Evolutionary conservation across 1,139 yeast genomes (phyloP), one percentile per base, ranked within the genome.

Genomic region (Lodderomyces elongisporus): DNA sequence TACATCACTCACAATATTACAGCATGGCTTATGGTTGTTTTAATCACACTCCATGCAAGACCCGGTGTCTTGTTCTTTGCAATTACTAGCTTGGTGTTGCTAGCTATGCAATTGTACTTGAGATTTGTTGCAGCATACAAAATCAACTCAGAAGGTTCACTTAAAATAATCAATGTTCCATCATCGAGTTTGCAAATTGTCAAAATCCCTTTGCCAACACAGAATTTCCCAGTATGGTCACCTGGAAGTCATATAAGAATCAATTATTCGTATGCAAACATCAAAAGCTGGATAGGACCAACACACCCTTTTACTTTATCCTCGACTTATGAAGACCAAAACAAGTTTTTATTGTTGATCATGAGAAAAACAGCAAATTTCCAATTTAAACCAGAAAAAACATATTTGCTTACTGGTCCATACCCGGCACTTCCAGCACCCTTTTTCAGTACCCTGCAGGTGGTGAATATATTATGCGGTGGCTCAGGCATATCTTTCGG

Each of bases 401-500:
- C 41, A 10, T 58, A 56, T 33, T 36, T 49, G 8, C 25, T 61
- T 13, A 42, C 57, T 2, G 60, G 58, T 1, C 68, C 68, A 2
- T 61, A 45, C 35, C 50, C 57, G 1, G 44, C 66, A 8, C 34
- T 60, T 6, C 49, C 57, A 1, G 45, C 46, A 4, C 52, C 51
- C 6, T 54, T 58, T 30, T 54, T 54, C 38, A 41, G 51, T 28
- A 62, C 77, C 1, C 78, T 77, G 0, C 70, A 70, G 27, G 66
- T 74, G 33, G 74, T 79, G 0, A 54, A 70, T 7, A 68, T 87
- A 6, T 56, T 87, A 3, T 83, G 88, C 23, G 96, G 96, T 6
- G 96, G 96, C 0, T 77, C 94, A 0, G 96, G 96, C 0, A 71
- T 88, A 4, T 80, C 95, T 0, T 74, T 77, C 46, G 91, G 85